phyloP scores from a whole-genome alignment of 176 grass and related monocot species.

The Dactylis glomerata region DNA sequence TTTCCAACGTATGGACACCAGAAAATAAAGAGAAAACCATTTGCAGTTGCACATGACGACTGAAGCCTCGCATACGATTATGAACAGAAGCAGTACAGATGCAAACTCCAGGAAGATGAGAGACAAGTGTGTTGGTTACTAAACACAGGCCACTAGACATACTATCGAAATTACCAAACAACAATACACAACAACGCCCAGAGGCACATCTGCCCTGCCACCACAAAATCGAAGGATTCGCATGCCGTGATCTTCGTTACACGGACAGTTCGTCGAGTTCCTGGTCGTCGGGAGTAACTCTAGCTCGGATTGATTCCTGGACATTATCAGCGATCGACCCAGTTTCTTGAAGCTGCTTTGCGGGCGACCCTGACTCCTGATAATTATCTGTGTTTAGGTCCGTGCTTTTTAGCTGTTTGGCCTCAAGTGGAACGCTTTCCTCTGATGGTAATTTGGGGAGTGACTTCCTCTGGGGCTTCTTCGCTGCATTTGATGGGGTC shows the following conservation, averaged over 20 bases:
- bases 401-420: conserved; percentile 16
- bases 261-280: conserved; percentile 5
- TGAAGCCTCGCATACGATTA: conserved; percentile 26
- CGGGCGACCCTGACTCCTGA: conserved; percentile 17
- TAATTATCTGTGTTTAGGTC: neutral
- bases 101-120: conserved; percentile 13
- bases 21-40: conserved; percentile 1
- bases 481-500: conserved; percentile 15
- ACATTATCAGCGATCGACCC: neutral
- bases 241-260: neutral
- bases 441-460: conserved; percentile 56
- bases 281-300: conserved; percentile 1
- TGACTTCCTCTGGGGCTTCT: conserved; percentile 55
- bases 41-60: conserved; percentile 5
- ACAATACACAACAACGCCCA: conserved; percentile 12
- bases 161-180: conserved; percentile 26
- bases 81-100: conserved; percentile 37
- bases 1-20: too few species aligned
- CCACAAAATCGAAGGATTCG: conserved; percentile 27
- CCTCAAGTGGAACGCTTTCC: conserved; percentile 28
- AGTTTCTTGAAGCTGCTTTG: conserved; percentile 13
- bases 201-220: conserved; percentile 31
- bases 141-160: conserved; percentile 30
- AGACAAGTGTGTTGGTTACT: conserved; percentile 24
- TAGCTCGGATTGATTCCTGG: conserved; percentile 6